Base-by-base conservation (phyloP, 495 filamentous ascomycete species). In the Aspergillus sclerotioniger region DNA sequence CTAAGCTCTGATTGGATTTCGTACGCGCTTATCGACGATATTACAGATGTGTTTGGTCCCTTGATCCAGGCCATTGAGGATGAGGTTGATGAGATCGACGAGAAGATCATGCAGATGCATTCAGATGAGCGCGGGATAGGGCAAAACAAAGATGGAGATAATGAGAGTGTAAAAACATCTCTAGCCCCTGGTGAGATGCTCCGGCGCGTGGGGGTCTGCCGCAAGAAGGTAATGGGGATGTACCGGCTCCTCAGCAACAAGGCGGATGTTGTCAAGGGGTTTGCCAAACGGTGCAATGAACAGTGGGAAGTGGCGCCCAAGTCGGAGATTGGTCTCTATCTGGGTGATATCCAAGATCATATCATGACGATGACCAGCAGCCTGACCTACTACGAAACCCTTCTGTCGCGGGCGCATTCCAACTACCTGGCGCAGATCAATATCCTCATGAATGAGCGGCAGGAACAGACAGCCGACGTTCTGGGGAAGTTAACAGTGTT, bases 271-370 rank as follows among this genome's bases (percentile, higher is more conserved):
- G 97, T 98, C 75, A 97, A 97, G 76, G 92, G 94, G 2, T 97
- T 98, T 61, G 94, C 94, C n/a, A 98, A 98, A 76, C 81, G 94
- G 17, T 98, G 94, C 71, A 98, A 96, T 63, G 94, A 98, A 76
- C 90, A 93, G 60, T 98, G 94, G 91, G 90, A 96, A 65, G 88
- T 98, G 44, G 95, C 94, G 25, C 94, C 94, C 51, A 81, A 93
- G 58, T 92, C 88, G 2, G 47, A 50, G 25, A 50, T 50, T 17
- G 47, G 47, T 0, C 28, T 50, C 5, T 50, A 50, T 13, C 25
- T 50, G 25, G 47, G 47, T 16, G 47, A 50, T 50, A 50, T 50
- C 21, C 47, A 50, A 28, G 47, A 50, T n/a, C 47, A 50, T 29
- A 50, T 50, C 16, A 50, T 50, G 47, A 98, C 93, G 51, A 98